Conservation (phyloP, 2,329 filamentous ascomycete species). For the Dothistroma septosporum region DNA sequence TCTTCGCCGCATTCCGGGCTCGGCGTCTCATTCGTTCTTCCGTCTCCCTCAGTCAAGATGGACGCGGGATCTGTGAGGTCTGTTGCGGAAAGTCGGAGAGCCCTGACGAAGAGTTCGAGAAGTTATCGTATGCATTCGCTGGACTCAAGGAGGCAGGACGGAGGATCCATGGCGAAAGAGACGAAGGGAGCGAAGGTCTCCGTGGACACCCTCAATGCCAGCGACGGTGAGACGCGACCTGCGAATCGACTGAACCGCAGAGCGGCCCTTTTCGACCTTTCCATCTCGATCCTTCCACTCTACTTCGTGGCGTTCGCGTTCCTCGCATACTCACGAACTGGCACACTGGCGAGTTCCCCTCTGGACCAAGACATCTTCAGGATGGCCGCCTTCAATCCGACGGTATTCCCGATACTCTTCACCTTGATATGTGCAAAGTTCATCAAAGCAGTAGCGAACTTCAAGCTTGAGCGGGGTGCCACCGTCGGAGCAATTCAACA, state of each 20-base stretch:
- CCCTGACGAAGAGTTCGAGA: not conserved
- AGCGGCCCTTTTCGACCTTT: constrained; percentile 10
- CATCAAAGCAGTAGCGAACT: constrained; percentile 13
- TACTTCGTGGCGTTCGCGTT: constrained; percentile 15
- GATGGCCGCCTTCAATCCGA: constrained; percentile 16
- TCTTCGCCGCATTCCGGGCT: not conserved
- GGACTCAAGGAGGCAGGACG: not conserved
- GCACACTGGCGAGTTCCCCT: constrained; percentile 8
- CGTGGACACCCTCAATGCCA: not conserved
- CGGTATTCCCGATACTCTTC: constrained; percentile 18
- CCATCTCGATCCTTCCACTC: constrained; percentile 11
- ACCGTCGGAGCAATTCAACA: constrained; percentile 15
- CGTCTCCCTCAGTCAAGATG: not conserved
- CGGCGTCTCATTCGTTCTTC: not conserved
- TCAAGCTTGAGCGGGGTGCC: constrained; percentile 12
- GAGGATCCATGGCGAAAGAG: not conserved
- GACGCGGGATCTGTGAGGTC: not conserved
- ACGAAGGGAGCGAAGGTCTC: not conserved
- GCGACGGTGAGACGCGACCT: constrained; percentile 8
- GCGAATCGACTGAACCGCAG: constrained; percentile 6
- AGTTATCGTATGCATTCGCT: not conserved
- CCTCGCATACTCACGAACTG: constrained; percentile 10
- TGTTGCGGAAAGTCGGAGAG: not conserved
- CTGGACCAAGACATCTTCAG: constrained; percentile 10
- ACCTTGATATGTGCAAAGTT: constrained; percentile 13